Conservation (phyloP, 495 filamentous ascomycete species). For the Aspergillus wentii region DNA sequence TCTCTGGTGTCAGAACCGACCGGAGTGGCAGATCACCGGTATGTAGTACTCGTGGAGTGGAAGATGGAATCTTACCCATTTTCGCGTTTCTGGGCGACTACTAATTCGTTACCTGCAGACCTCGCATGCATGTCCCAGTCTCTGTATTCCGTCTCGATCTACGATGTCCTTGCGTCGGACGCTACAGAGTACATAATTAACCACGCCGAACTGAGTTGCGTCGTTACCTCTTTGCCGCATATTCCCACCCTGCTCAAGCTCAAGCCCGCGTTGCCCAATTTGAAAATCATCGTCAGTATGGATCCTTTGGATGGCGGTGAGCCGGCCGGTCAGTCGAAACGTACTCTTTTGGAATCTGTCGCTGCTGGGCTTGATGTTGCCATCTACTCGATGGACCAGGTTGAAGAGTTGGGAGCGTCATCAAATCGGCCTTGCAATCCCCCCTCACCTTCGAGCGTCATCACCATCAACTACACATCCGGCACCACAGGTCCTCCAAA, state of each 20-base stretch:
- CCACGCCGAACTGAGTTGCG: conserved; percentile 70
- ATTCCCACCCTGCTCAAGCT: conserved; percentile 83
- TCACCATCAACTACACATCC: conserved; percentile 97
- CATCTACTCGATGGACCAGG: conserved; percentile 71
- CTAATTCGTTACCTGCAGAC: conserved; percentile 47
- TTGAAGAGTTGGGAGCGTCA: conserved; percentile 70
- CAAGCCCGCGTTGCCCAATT: conserved; percentile 65
- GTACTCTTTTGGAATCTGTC: conserved; percentile 65
- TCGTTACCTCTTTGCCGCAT: conserved; percentile 79
- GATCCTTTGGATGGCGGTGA: conserved; percentile 85
- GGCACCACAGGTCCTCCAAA: conserved; percentile 95
- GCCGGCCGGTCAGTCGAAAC: conserved; percentile 71
- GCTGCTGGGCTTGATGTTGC: conserved; percentile 67
- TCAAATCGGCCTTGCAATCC: conserved; percentile 60
- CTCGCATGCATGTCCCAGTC: conserved; percentile 85
- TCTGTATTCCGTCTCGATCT: conserved; percentile 87
- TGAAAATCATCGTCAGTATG: conserved; percentile 87
- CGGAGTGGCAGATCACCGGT: conserved; percentile 96
- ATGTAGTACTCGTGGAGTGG: conserved; percentile 17
- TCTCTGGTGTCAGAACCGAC: conserved; percentile 92
- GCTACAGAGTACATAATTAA: conserved; percentile 94
- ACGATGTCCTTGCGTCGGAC: conserved; percentile 90
- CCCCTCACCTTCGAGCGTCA: conserved; percentile 68
- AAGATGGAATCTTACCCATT: background rate
- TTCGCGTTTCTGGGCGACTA: background rate